Conservation (phyloP, 2,329 filamentous ascomycete genomes). For the Torrubiella hemipterigena region DNA sequence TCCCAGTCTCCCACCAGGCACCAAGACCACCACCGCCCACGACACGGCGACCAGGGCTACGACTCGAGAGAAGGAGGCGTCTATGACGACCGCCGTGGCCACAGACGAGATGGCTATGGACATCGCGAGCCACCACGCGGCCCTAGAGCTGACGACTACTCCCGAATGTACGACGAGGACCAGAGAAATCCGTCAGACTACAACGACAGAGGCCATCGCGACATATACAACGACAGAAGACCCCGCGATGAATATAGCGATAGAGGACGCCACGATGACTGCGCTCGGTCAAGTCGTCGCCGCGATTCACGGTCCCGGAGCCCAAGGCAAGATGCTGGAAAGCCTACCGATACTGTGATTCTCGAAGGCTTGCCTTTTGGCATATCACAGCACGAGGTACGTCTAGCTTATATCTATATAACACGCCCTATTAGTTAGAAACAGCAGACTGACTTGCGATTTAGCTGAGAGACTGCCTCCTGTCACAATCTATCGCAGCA, state of each 20-base stretch:
- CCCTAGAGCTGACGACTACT: slow-evolving; percentile 22
- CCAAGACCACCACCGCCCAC: slow-evolving; percentile 9
- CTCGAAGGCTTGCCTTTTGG: slow-evolving; percentile 40
- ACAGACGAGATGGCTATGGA: slow-evolving; percentile 5
- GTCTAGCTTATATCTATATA: too few relatives aligned
- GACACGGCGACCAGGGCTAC: slow-evolving; percentile 8
- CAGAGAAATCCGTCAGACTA: slow-evolving; percentile 11
- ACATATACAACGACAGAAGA: slow-evolving; percentile 5
- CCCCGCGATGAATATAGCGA: slow-evolving; percentile 9
- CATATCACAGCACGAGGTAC: slow-evolving; percentile 39
- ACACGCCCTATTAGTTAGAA: too few relatives aligned
- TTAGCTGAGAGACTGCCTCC: slow-evolving; percentile 9
- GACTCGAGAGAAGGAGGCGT: neutral
- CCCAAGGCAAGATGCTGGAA: slow-evolving; percentile 23
- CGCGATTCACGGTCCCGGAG: slow-evolving; percentile 21
- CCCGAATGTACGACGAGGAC: slow-evolving; percentile 25
- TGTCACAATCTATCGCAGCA: slow-evolving; percentile 20
- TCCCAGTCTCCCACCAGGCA: slow-evolving; percentile 28
- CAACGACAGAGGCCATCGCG: slow-evolving; percentile 6
- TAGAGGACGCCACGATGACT: slow-evolving; percentile 1
- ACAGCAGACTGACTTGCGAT: slow-evolving; percentile 9
- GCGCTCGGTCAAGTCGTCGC: neutral
- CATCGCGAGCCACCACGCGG: slow-evolving; percentile 14
- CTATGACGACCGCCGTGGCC: slow-evolving; percentile 8
- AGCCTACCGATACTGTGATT: slow-evolving; percentile 39